phyloP scores from a whole-genome alignment of 352 stramenopile species.

The Globisporangium cylindrosporum region DNA sequence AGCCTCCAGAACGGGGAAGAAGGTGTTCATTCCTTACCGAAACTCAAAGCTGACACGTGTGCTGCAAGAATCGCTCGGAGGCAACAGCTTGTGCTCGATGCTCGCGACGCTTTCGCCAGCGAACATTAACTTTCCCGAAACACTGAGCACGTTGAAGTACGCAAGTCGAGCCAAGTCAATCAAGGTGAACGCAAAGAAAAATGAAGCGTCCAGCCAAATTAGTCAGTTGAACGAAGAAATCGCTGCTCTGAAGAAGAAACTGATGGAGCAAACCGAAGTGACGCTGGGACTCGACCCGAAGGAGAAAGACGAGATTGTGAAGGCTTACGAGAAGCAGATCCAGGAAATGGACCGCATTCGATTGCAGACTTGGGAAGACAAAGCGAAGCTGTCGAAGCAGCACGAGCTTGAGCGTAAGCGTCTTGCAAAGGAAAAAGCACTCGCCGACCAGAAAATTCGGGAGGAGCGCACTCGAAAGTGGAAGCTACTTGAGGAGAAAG shows the following conservation, averaged over 20 bases:
- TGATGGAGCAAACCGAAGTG: constrained; percentile 69
- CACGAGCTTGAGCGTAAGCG: constrained; percentile 84
- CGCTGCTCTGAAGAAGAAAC: constrained; percentile 82
- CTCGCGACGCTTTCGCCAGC: constrained; percentile 92
- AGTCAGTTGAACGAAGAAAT: constrained; percentile 91
- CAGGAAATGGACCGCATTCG: constrained; percentile 86
- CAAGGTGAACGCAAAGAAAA: constrained; percentile 92
- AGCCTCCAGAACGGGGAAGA: constrained; percentile 75
- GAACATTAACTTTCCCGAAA: constrained; percentile 95
- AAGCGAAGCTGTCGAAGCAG: constrained; percentile 81
- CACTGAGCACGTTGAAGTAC: constrained; percentile 95
- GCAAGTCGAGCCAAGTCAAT: constrained; percentile 93
- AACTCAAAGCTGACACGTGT: constrained; percentile 95
- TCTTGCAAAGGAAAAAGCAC: constrained; percentile 71
- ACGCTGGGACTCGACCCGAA: constrained; percentile 70
- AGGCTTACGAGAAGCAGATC: constrained; percentile 86
- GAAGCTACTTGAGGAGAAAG: constrained; percentile 83
- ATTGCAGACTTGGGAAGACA: constrained; percentile 88
- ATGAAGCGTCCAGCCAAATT: constrained; percentile 90
- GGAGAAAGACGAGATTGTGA: constrained; percentile 87
- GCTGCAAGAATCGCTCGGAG: constrained; percentile 90
- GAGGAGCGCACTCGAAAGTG: constrained; percentile 83
- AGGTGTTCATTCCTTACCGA: constrained; percentile 91
- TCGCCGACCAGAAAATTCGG: constrained; percentile 74
- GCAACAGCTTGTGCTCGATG: constrained; percentile 95